Evolutionary conservation across 2,329 filamentous ascomycete species (phyloP).

Genomic region (Penicillium sp.): DNA sequence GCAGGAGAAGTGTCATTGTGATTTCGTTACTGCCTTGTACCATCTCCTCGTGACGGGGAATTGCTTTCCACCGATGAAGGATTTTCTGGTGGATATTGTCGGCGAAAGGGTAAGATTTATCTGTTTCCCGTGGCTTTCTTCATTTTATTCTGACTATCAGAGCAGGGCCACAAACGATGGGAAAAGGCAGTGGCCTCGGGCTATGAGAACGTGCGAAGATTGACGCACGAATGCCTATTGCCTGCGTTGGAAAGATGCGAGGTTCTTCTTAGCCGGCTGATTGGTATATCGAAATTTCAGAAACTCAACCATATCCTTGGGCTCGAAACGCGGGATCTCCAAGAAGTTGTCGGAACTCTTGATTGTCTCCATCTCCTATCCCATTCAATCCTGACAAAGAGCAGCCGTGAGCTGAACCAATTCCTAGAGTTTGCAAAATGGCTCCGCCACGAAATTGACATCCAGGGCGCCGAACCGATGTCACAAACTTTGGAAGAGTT

Average conservation of each 20-base stretch:
- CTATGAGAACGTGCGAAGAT: constrained; percentile 69
- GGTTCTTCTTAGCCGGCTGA: constrained; percentile 75
- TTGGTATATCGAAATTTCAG: constrained; percentile 78
- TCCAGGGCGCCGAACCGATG: constrained; percentile 62
- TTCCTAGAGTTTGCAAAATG: constrained; percentile 78
- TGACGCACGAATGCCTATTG: constrained; percentile 83
- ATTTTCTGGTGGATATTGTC: constrained; percentile 85
- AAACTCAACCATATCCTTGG: constrained; percentile 63
- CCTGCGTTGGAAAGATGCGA: constrained; percentile 80
- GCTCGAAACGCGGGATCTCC: constrained; percentile 61
- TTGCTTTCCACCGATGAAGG: constrained; percentile 68
- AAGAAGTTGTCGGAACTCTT: constrained; percentile 61
- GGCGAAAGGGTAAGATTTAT: constrained; percentile 63
- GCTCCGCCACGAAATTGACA: constrained; percentile 79
- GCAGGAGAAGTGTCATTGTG: constrained; percentile 59
- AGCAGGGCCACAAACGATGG: constrained; percentile 86
- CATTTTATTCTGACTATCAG: constrained; percentile 10
- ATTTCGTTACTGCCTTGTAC: constrained; percentile 72
- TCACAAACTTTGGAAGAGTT: constrained; percentile 63
- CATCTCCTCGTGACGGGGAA: constrained; percentile 82
- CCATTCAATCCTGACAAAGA: constrained; percentile 66
- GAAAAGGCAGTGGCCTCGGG: constrained; percentile 79
- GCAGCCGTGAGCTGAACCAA: constrained; percentile 71
- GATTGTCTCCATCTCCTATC: constrained; percentile 71
- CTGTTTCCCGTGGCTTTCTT: neutral